Base-by-base conservation (phyloP, 2,329 filamentous ascomycete genomes). In the Fusarium guadeloupense region DNA sequence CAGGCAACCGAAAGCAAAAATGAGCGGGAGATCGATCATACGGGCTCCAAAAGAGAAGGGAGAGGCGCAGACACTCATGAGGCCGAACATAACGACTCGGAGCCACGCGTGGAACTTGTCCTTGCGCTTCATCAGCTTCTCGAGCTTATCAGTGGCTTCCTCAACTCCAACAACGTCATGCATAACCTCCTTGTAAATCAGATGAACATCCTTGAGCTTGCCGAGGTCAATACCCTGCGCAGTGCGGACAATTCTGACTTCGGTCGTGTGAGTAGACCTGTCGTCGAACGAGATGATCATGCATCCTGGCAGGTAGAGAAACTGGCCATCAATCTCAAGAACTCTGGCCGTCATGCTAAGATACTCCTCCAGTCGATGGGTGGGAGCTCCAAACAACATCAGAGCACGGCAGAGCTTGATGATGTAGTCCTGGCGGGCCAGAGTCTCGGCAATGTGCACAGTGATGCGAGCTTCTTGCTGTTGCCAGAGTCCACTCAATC, bases 201-300 rank as follows among this genome's bases (percentile, higher is more conserved):
- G 79, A 59, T 88, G 85, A 3, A 83, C 80, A 51, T 88, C 85
- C 58, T 85, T 80, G 16, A 89, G 78, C 69, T 85, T 87, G 21
- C 85, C 85, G 1, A 89, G 77, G 68, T 88, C 84, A 30, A 88
- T 79, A 5, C 83, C 84, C 63, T 87, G 85, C 1, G 72, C 72
- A 1, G 81, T 80, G 12, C 86, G 81, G 6, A 89, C 86, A 23
- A 89, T 84, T 61, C 87, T 85, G 55, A 89, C 85, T 67, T 89
- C 86, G 14, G 85, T 87, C 1, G 87, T 90, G 61, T 89, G 87
- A 0, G 86, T 87, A 0, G 82, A 77, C 43, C 72, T 76, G 66
- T 93, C 90, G 70, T 91, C 92, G 69, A 97, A 97, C 0, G 92
- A 94, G 66, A 96, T 88, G 54, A 97, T 89, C 93, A 97, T 97